Evolutionary conservation across 1,284 basidiomycete genomes (phyloP), one percentile per base, ranked within the genome.

Genomic region (Testicularia cyperi): DNA sequence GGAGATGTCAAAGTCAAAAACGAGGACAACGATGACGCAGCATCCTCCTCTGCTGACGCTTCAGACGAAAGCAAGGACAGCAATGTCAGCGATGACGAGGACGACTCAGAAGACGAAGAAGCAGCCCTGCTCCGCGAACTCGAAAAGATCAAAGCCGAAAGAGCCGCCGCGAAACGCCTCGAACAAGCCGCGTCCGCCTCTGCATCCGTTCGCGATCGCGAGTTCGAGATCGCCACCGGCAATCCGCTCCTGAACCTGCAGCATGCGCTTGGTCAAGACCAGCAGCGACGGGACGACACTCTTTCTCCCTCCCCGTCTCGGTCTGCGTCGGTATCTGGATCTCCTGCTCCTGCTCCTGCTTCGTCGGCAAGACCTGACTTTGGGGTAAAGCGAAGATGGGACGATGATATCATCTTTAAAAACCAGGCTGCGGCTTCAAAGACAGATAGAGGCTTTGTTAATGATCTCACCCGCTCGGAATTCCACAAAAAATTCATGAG

Each of bases 361-460:
- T n/a, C n/a, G n/a, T n/a, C n/a, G n/a, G n/a, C n/a, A 27, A 10
- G 10, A 8, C 30, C 20, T 10, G 33, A 36, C 24, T 72, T 71
- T 39, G 55, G 46, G 16, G 68, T 71, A 9, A 49, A 60, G 26
- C 41, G 57, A 20, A 47, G 73, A 30, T 76, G 74, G 74, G 74
- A 76, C 49, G 69, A 76, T 40, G 74, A 76, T 35, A 45, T 76
- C 16, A 74, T 76, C 20, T 76, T 76, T 56, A 73, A 74, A 44
- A 76, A 76, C 41, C 74, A 76, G 38, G 63, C 74, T 4, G 47
- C 44, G 1, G 51, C 53, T 8, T 30, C 54, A n/a, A 39, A 46
- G 13, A 32, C 29, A 13, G 19, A 33, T 19, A 51, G 42, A 13
- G 53, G 52, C 16, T 76, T 72, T 38, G 62, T 76, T 7, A 76